Percentiles rank a stretch among this genome's conserved stretches.
Evolutionary conservation across 2,329 filamentous ascomycete genomes (phyloP).

Genomic region (Lachnellula subtilissima): DNA sequence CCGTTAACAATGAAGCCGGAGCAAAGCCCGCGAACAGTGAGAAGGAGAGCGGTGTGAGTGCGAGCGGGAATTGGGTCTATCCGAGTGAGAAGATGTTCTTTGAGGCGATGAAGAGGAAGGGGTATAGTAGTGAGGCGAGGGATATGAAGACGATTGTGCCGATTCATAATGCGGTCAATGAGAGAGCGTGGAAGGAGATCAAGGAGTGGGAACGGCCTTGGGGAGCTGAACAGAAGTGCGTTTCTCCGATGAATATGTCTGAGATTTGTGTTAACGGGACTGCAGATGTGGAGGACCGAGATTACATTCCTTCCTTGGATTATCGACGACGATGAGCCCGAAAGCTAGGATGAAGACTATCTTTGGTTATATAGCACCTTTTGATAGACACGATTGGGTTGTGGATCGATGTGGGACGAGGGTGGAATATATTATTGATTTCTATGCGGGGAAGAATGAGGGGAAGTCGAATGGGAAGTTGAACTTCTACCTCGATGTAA

Average conservation of each 20-base stretch:
- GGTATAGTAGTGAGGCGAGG: slow-evolving; percentile 60
- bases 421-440: slow-evolving; percentile 96
- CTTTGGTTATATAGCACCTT: slow-evolving; percentile 84
- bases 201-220: slow-evolving; percentile 78
- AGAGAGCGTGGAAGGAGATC: slow-evolving; percentile 92
- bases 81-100: slow-evolving; percentile 98
- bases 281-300: slow-evolving; percentile 68
- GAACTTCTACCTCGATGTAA: slow-evolving; percentile 64
- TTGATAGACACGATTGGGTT: slow-evolving; percentile 96
- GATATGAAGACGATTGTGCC: slow-evolving; percentile 93
- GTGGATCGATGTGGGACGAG: slow-evolving; percentile 82
- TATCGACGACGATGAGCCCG: slow-evolving; percentile 66
- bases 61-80: slow-evolving; percentile 91
- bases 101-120: slow-evolving; percentile 90
- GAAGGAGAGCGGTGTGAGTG: slow-evolving; percentile 64
- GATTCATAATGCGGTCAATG: slow-evolving; percentile 98
- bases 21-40: slow-evolving; percentile 66
- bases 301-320: slow-evolving; percentile 77
- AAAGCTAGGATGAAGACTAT: slow-evolving; percentile 76
- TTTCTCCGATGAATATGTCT: background rate
- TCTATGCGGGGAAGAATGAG: slow-evolving; percentile 69
- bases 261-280: slow-evolving; percentile 9
- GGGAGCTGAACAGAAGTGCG: slow-evolving; percentile 51
- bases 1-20: slow-evolving; percentile 35
- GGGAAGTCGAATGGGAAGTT: slow-evolving; percentile 38